Base-by-base conservation (phyloP, 2,329 filamentous ascomycete genomes). In the Fusarium sacchari region DNA sequence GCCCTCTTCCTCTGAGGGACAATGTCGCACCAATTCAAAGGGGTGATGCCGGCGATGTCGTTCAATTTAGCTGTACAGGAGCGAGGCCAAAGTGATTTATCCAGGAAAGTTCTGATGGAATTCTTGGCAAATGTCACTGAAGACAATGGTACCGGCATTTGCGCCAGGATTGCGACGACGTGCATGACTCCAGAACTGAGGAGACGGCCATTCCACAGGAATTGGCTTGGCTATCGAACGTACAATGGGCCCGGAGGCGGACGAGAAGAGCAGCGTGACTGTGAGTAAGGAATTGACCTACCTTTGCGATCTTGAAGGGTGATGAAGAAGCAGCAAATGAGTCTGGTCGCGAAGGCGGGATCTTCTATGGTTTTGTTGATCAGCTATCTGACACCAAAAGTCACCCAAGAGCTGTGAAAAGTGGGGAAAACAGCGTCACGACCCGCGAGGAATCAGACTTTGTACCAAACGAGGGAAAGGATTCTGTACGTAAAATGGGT, bases 301-400 rank as follows among this genome's bases (percentile, higher is more conserved):
- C 77, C 75, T 79, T 76, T 76, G 61, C 49, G 75, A 79, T 65
- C 70, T 77, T 76, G 76, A 65, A 79, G 77, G 77, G 77, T 79
- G 76, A 78, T 78, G 77, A 62, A 77, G 77, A 79, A 78, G 71
- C 75, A 77, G 67, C 71, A 70, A 78, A 49, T 42, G 59, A 73
- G 28, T 70, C 55, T 69, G 68, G 68, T 74, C 74, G 77, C 76
- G 71, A 77, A 68, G 77, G 77, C 72, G 77, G 77, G 77, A 67
- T 76, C 64, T 71, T 71, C 75, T 75, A 43, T 78, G 76, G 71
- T 79, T 79, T 79, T 79, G 77, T 78, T 79, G 71, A 78, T 79
- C 75, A 77, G 74, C 67, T 76, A 69, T 69, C 70, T 65, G 67
- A 60, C 71, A 70, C 66, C 67, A 76, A 53, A 64, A 76, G 64